These are phyloP conservation scores for Cyclotella sp. DNA, from an alignment of 108 stramenopile species.

Conservation along the genomic window DNA sequence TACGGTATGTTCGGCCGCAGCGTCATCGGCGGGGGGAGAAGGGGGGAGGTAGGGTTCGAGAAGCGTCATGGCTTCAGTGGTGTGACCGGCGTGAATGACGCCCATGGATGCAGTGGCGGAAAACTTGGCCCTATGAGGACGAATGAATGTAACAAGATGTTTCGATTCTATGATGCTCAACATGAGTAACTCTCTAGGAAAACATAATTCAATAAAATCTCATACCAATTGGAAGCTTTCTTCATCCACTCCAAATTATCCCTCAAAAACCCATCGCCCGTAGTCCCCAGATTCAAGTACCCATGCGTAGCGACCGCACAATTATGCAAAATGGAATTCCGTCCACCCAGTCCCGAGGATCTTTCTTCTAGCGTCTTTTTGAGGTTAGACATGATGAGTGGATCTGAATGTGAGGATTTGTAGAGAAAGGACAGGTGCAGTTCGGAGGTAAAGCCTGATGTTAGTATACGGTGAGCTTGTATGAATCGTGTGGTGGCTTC, in stretches of 20 bases:
- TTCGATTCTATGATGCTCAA: conserved; percentile 4
- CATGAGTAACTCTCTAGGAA: background rate
- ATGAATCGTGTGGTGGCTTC: conserved; percentile 29
- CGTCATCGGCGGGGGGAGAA: conserved; percentile 56
- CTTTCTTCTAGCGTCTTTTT: conserved; percentile 89
- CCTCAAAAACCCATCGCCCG: conserved; percentile 95
- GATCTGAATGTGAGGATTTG: conserved; percentile 86
- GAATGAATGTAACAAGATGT: conserved; percentile 1
- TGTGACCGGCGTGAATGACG: conserved; percentile 97
- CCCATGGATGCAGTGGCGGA: conserved; percentile 97
- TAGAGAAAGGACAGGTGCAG: conserved; percentile 89
- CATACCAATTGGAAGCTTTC: conserved; percentile 98
- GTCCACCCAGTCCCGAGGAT: conserved; percentile 49
- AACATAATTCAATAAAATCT: conserved; percentile 2
- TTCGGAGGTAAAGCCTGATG: conserved; percentile 86
- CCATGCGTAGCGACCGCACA: conserved; percentile 93
- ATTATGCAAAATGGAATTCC: conserved; percentile 95
- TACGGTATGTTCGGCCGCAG: conserved; percentile 61
- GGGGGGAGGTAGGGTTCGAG: conserved; percentile 98
- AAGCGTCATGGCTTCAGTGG: conserved; percentile 95
- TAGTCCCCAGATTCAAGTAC: conserved; percentile 95
- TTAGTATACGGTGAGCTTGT: conserved; percentile 67
- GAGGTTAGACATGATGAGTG: conserved; percentile 84
- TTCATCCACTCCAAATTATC: conserved; percentile 99
- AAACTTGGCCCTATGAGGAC: conserved; percentile 91